These are phyloP conservation scores for Angophora floribunda DNA, from an alignment of 345 rosid genomes.

Conservation along the genomic window DNA sequence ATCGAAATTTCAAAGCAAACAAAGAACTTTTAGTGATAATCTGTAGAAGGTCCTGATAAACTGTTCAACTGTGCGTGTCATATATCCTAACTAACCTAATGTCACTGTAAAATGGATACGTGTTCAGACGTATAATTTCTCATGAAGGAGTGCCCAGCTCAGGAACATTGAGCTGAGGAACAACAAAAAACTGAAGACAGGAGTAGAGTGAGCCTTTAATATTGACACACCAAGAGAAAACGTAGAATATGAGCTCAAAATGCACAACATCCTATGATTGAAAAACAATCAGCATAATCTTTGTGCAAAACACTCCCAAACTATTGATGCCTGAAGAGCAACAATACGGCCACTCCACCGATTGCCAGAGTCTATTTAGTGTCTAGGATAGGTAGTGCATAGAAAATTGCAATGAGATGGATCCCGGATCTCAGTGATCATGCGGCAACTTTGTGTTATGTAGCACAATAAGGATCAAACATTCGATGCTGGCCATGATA, in stretches of 20 bases:
- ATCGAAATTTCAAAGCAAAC: too few species aligned
- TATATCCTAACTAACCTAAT: too few species aligned
- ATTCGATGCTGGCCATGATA: too few species aligned
- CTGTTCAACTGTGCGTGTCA: too few species aligned
- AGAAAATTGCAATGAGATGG: too few species aligned
- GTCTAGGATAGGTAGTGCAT: too few species aligned
- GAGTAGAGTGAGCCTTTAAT: conserved; percentile 76
- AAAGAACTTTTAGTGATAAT: too few species aligned
- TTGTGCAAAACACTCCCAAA: background rate
- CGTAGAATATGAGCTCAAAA: conserved; percentile 53
- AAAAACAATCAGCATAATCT: background rate
- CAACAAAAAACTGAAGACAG: conserved; percentile 62
- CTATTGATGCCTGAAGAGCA: background rate
- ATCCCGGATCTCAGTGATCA: too few species aligned
- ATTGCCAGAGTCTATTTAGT: too few species aligned
- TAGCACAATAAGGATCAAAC: too few species aligned
- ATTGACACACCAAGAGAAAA: conserved; percentile 59
- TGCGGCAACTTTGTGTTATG: too few species aligned
- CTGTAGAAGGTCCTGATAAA: too few species aligned
- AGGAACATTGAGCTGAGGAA: conserved; percentile 58
- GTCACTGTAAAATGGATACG: background rate
- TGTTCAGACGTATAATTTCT: conserved; percentile 75
- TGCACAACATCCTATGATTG: conserved; percentile 56
- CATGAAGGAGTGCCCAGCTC: conserved; percentile 73
- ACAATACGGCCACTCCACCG: background rate